These are phyloP conservation scores for Corchorus olitorius DNA, from an alignment of 345 rosid genomes.

Conservation along the genomic window DNA sequence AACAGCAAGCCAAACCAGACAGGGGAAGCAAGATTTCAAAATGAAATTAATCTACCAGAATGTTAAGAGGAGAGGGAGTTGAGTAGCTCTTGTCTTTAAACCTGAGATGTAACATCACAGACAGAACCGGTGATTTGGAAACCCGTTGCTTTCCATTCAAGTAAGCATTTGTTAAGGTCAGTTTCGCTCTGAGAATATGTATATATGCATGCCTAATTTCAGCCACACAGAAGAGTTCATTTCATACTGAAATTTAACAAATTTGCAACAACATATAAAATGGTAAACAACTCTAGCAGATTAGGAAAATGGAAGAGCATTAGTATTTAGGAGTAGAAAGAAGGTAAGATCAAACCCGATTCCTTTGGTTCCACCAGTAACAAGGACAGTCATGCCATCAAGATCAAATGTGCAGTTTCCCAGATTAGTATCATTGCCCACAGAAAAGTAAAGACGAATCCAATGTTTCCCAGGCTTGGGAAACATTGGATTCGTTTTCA, in stretches of 20 bases:
- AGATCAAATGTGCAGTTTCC: no score
- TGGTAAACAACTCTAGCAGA: background rate
- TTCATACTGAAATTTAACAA: no score
- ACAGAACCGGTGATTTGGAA: conserved; percentile 36
- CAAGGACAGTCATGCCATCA: conserved; percentile 53
- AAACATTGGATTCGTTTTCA: no score
- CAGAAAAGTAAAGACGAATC: no score
- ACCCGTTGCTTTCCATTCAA: background rate
- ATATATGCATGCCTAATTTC: conserved; percentile 26
- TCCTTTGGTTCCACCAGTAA: conserved; percentile 66
- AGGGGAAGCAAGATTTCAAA: no score
- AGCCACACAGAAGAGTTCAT: no score
- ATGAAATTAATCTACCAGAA: conserved; percentile 35
- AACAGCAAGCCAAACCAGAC: no score
- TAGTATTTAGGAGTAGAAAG: no score
- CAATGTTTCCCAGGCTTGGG: no score
- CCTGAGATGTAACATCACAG: conserved; percentile 43
- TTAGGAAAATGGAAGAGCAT: background rate
- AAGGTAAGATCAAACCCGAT: conserved; percentile 40
- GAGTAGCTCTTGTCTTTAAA: conserved; percentile 46
- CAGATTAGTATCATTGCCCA: no score
- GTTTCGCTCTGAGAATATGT: conserved; percentile 7
- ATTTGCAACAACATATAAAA: no score
- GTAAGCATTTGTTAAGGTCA: background rate
- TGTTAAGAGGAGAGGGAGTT: conserved; percentile 44